Evolutionary conservation across 2,329 filamentous ascomycete genomes (phyloP).

Genomic region (Clarireedia sp.): DNA sequence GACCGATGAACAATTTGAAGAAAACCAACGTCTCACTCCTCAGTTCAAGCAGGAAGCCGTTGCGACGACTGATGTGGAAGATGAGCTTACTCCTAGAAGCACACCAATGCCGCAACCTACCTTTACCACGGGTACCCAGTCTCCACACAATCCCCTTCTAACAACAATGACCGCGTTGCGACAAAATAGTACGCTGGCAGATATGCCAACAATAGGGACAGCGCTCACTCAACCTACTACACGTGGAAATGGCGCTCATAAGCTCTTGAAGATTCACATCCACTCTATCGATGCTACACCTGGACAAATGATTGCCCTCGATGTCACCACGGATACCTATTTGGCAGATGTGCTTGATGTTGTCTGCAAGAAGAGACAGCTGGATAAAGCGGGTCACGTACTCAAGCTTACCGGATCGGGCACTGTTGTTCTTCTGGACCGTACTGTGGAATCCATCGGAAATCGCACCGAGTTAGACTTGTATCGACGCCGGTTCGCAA

Average conservation of each 20-base stretch:
- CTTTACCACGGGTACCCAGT: conserved; percentile 31
- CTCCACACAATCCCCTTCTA: conserved; percentile 48
- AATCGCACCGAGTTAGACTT: conserved; percentile 69
- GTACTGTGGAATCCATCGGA: conserved; percentile 71
- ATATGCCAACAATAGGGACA: conserved; percentile 41
- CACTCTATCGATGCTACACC: conserved; percentile 60
- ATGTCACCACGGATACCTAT: conserved; percentile 76
- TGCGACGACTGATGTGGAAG: conserved; percentile 33
- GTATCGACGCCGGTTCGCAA: conserved; percentile 65
- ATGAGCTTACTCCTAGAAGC: conserved; percentile 34
- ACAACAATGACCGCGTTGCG: conserved; percentile 48
- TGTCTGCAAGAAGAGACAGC: conserved; percentile 66
- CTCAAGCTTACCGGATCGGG: conserved; percentile 69
- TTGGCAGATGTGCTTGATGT: conserved; percentile 74
- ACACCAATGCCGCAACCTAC: conserved; percentile 21
- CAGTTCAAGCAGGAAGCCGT: conserved; percentile 51
- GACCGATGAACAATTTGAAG: conserved; percentile 56
- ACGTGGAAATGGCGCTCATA: conserved; percentile 49
- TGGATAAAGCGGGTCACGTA: conserved; percentile 73
- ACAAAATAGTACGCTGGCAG: conserved; percentile 45
- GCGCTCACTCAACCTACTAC: conserved; percentile 29
- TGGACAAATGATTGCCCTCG: conserved; percentile 64
- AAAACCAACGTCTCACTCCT: conserved; percentile 62
- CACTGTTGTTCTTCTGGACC: conserved; percentile 67
- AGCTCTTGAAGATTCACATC: conserved; percentile 65